Evolutionary conservation across 352 stramenopile genomes (phyloP), one percentile per base, ranked within the genome.

Genomic region (Globisporangium cylindrosporum): DNA sequence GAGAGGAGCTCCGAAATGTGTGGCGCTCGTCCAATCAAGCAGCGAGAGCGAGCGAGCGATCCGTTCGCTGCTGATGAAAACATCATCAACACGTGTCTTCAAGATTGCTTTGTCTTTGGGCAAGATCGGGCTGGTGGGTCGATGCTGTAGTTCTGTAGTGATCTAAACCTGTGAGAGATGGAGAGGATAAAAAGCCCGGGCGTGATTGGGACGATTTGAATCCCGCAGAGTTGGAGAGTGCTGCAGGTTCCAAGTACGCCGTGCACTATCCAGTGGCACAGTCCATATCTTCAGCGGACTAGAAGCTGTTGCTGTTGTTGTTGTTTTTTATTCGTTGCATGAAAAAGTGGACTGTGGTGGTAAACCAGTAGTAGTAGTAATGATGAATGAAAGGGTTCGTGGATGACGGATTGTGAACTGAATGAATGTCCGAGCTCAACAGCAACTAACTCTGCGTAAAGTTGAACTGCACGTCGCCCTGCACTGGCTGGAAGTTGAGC

Each of bases 401-500:
- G 43, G 15, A 9, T 49, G 43, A 24, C 43, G 3, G 43, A 38
- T 8, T 22, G 18, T 51, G 43, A 22, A 10, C 32, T 38, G 32
- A 49, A 49, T 49, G 43, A n/a, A 51, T 51, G 18, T 24, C 43
- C 18, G 6, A 49, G 29, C 29, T 32, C 4, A n/a, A 12, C 18
- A 51, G 4, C 41, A 49, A 7, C 43, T 51, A 51, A 24, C 43
- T 81, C 68, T 76, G 70, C 43, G 74, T 73, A 72, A 93, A 94
- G 68, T 92, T 79, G 73, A 95, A 95, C 64, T 90, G 76, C 64
- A 89, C 74, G 46, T 85, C 67, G 53, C 76, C 73, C 51, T 90
- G 77, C 32, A 86, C 83, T 4, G 87, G 82, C 73, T 93, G 83
- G 71, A 95, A 95, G 63, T 68, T 86, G 56, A 94, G 71, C 12